Conservation (phyloP, 345 rosid genomes). For the Aegle marmelos region DNA sequence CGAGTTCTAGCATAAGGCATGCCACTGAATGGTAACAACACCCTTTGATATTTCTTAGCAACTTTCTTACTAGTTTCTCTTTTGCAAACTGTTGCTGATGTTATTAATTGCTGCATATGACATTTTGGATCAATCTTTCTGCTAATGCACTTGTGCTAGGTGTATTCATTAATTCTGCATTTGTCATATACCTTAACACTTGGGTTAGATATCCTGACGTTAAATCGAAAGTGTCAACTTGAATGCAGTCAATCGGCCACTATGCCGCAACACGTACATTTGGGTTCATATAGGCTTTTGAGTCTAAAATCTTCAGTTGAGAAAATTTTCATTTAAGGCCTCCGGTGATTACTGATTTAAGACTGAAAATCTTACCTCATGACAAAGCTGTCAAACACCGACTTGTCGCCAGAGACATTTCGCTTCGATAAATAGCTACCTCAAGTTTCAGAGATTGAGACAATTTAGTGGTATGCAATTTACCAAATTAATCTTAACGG, state of each 20-base stretch:
- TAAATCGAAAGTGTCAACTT: too few relatives aligned
- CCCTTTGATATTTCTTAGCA: not conserved
- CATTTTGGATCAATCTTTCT: not conserved
- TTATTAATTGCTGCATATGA: not conserved
- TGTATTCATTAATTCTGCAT: constrained; percentile 17
- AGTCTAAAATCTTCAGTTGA: not conserved
- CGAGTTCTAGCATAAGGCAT: constrained; percentile 86
- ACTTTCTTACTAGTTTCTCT: not conserved
- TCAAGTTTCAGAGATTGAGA: not conserved
- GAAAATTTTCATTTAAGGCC: not conserved
- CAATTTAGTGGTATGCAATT: not conserved
- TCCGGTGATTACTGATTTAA: not conserved
- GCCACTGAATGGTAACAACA: constrained; percentile 89
- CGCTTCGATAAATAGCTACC: not conserved
- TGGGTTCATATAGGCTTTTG: not conserved
- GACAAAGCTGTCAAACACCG: not conserved
- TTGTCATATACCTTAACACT: not conserved
- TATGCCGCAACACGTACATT: not conserved
- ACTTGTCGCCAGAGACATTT: not conserved
- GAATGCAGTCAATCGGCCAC: not conserved
- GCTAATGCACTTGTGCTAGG: not conserved
- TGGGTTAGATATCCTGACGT: not conserved
- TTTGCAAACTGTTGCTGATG: constrained; percentile 4
- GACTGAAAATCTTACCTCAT: not conserved
- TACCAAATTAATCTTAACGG: too few relatives aligned